These are phyloP conservation scores for Haplographium delicatum DNA, from an alignment of 495 filamentous ascomycete genomes.

Conservation along the genomic window DNA sequence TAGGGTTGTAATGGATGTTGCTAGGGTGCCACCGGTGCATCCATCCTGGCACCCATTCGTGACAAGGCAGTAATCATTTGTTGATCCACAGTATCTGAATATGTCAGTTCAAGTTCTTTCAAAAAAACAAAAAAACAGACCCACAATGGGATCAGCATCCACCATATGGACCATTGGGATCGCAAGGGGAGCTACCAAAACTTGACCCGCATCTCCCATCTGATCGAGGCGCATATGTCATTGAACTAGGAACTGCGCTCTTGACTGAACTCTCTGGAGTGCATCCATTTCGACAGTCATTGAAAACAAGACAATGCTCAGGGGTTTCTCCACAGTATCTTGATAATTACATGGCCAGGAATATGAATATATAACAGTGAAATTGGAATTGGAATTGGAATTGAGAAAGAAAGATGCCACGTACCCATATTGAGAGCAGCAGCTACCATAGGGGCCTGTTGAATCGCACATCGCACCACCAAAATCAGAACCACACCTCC, in stretches of 20 bases:
- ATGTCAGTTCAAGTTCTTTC: too few species aligned
- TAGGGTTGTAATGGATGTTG: not conserved
- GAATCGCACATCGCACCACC: slow-evolving; percentile 24
- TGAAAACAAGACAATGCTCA: slow-evolving; percentile 19
- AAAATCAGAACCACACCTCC: slow-evolving; percentile 22
- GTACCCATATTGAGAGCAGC: slow-evolving; percentile 26
- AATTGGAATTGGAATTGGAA: too few species aligned
- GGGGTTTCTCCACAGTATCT: slow-evolving; percentile 26
- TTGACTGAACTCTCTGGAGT: not conserved
- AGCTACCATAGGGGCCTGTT: slow-evolving; percentile 23
- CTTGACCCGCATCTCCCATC: slow-evolving; percentile 24
- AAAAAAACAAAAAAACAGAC: too few species aligned
- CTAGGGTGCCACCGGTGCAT: slow-evolving; percentile 4
- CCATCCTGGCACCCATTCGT: slow-evolving; percentile 28
- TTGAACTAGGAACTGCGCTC: too few species aligned
- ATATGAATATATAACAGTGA: too few species aligned
- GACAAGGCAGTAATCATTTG: slow-evolving; percentile 19
- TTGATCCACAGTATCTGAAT: slow-evolving; percentile 27
- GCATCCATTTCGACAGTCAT: slow-evolving; percentile 29
- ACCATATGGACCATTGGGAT: slow-evolving; percentile 23
- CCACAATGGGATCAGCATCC: slow-evolving; percentile 27
- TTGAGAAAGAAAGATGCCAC: too few species aligned
- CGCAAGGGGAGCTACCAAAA: slow-evolving; percentile 18
- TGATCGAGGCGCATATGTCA: slow-evolving; percentile 9
- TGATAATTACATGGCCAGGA: too few species aligned